These are phyloP conservation scores for Xylariaceae sp. DNA, from an alignment of 2,329 filamentous ascomycete genomes.

Conservation along the genomic window DNA sequence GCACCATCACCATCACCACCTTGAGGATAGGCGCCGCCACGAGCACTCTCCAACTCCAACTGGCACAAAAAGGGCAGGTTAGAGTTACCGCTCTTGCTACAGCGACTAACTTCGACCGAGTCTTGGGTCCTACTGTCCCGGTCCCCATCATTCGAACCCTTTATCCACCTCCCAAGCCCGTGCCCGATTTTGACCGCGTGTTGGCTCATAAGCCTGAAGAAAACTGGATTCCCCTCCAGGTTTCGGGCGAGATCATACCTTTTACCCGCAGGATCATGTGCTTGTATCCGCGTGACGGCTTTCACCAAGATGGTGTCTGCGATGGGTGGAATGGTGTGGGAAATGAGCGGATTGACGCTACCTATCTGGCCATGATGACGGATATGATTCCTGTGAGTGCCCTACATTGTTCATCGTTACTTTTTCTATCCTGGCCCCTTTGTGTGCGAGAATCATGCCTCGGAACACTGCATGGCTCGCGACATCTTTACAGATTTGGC, in stretches of 20 bases:
- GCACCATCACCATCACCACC: conserved; percentile 29
- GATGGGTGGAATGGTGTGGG: conserved; percentile 38
- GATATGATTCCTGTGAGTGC: conserved; percentile 37
- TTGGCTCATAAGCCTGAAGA: conserved; percentile 26
- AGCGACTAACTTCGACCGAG: conserved; percentile 35
- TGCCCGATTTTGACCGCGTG: conserved; percentile 35
- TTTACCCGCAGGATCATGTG: conserved; percentile 26
- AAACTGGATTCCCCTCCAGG: conserved; percentile 33
- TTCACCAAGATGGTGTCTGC: conserved; percentile 29
- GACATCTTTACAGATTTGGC: no score
- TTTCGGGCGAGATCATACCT: conserved; percentile 34
- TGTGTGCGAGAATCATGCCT: no score
- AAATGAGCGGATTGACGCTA: conserved; percentile 34
- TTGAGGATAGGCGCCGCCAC: conserved; percentile 32
- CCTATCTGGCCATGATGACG: conserved; percentile 37
- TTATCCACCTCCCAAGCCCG: conserved; percentile 30
- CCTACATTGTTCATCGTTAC: no score
- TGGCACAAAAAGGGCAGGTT: conserved; percentile 30
- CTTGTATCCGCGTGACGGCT: conserved; percentile 35
- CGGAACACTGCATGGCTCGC: no score
- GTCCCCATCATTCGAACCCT: conserved; percentile 26
- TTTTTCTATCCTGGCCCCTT: no score
- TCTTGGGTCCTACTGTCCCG: conserved; percentile 30
- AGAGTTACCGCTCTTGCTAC: conserved; percentile 34
- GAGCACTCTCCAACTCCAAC: conserved; percentile 35